Evolutionary conservation across 176 grass and related monocot species (phyloP), one percentile per base, ranked within the genome.

Genomic region (Dactylis glomerata): DNA sequence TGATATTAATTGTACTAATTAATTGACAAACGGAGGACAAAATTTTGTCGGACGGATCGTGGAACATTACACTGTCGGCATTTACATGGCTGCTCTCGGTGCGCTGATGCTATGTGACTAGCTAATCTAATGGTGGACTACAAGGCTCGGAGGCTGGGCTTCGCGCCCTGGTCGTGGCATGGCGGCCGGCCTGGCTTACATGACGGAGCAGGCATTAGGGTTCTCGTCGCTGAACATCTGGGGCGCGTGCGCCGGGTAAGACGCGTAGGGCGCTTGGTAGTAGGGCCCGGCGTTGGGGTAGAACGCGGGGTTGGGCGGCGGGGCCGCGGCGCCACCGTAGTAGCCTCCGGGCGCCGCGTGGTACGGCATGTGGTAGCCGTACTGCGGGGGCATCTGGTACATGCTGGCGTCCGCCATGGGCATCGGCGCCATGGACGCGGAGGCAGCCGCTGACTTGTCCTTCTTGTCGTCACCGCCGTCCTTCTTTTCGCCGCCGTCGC

Each of bases 181-280:
- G 19, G 26, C 23, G 74, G 5, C 33, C 34, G 73, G 1, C 44
- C 1, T 27, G 2, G 42, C 8, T 98, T 78, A 98, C 96, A 93
- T 98, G 56, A 94, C 74, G 30, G 78, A 92, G 76, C 96, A 98
- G 30, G 96, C 96, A 85, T 98, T 98, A 22, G 96, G 96, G 69
- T 98, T 98, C 88, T 98, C 96, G 87, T 98, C 96, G 85, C 96
- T 98, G 61, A 98, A 98, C 78, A 98, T 87, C 91, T 95, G 96
- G 27, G 93, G 93, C 26, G 91, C 87, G 46, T 95, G 83, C 42
- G 86, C 54, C 24, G 81, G 76, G 75, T 92, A 88, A 20, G 82
- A 84, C 16, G 76, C 24, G 73, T 85, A 86, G 28, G 75, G 59
- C 8, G 73, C 46, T 5, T 30, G 59, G 86, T 87, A 85, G 51